phyloP scores from a whole-genome alignment of 176 grass and related monocot species.

The Ananas comosus region DNA sequence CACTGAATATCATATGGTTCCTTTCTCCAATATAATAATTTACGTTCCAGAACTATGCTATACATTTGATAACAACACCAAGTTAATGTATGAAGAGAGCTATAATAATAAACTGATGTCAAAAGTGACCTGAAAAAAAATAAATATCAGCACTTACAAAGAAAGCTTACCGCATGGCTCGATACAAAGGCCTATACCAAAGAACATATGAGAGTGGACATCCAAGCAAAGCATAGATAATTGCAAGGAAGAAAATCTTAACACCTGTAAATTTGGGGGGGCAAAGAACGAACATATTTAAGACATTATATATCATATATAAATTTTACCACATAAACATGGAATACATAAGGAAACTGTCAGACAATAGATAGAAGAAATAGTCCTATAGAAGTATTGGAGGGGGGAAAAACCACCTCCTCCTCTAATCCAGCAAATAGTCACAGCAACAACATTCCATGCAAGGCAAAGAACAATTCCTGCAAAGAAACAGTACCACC shows the following conservation, averaged over 20 bases:
- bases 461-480: conserved; percentile 58
- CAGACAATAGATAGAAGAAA: conserved; percentile 7
- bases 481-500: conserved; percentile 15
- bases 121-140: not conserved
- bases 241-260: conserved; percentile 59
- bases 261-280: conserved; percentile 41
- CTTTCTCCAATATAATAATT: no score
- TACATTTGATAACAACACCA: not conserved
- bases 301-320: not conserved
- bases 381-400: not conserved
- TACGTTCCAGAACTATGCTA: no score
- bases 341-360: not conserved
- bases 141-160: not conserved
- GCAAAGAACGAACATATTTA: not conserved
- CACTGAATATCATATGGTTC: no score
- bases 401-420: conserved; percentile 39
- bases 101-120: not conserved
- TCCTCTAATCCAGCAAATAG: conserved; percentile 43
- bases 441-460: conserved; percentile 73
- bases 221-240: conserved; percentile 71
- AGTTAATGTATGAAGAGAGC: not conserved
- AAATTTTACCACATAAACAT: not conserved
- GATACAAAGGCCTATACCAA: conserved; percentile 86
- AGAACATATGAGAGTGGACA: conserved; percentile 88
- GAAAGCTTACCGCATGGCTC: conserved; percentile 60